Conservation (phyloP, 176 grass and related monocot species). For the Phragmites australis region DNA sequence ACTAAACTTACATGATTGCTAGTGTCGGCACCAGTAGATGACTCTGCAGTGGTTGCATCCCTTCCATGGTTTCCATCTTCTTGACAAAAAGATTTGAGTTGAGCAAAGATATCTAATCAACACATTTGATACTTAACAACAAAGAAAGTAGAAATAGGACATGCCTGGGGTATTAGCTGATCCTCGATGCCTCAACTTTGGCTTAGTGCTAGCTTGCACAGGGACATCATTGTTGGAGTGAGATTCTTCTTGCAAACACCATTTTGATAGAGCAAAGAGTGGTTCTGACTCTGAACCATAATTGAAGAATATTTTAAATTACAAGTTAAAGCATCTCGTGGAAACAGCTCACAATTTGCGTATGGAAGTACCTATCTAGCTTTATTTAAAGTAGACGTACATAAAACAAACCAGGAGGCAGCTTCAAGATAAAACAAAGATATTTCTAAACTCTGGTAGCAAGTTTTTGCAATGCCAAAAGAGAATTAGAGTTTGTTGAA, state of each 20-base stretch:
- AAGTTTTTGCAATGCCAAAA: not conserved
- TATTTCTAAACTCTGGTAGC: not conserved
- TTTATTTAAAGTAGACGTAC: not conserved
- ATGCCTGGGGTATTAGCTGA: slow-evolving; percentile 47
- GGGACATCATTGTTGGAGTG: slow-evolving; percentile 19
- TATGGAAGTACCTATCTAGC: not conserved
- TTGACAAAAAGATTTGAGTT: slow-evolving; percentile 13
- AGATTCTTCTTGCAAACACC: slow-evolving; percentile 52
- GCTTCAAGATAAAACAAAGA: not conserved
- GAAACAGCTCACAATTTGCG: slow-evolving; percentile 19
- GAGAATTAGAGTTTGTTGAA: not conserved
- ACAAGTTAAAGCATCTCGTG: not conserved
- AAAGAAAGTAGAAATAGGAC: slow-evolving; percentile 30
- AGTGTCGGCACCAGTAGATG: slow-evolving; percentile 20
- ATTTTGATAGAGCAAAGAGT: slow-evolving; percentile 68
- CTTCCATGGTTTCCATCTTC: slow-evolving; percentile 41
- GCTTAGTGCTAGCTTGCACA: slow-evolving; percentile 22
- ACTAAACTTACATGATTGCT: slow-evolving; percentile 57
- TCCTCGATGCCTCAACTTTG: slow-evolving; percentile 67
- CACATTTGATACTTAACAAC: slow-evolving; percentile 24
- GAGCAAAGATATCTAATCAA: slow-evolving; percentile 20
- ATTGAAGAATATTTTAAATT: slow-evolving; percentile 7
- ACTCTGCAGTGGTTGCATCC: slow-evolving; percentile 31
- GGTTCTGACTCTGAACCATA: slow-evolving; percentile 54
- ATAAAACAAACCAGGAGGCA: not conserved